Evolutionary conservation across 768 basidiomycete genomes (phyloP), one percentile per base, ranked within the genome.

Genomic region (Phylloporus scabripes): DNA sequence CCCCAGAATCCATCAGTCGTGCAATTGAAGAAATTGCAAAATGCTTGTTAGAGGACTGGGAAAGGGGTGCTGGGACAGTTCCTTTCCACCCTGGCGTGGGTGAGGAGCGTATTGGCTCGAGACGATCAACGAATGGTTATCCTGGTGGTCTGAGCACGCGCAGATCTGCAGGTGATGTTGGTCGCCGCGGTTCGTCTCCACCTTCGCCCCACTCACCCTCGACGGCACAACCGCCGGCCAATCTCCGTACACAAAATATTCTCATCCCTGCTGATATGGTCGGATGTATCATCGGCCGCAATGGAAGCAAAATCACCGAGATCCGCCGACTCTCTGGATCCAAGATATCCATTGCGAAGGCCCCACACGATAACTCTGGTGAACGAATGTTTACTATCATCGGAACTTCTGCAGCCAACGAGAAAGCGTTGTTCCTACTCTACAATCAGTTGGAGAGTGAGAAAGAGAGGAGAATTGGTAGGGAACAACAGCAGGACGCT

Each of bases 231-330:
- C 78, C 77, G 24, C 74, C 81, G 28, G 78, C 88, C 42, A 94
- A 94, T 69, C 78, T 98, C 57, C 87, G 94, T 56, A 98, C 96
- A 9, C 96, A 99, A 72, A 97, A 95, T 71, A 98, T 99, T 59
- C 95, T 96, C 59, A 98, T 99, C 62, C 96, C 96, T 32, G 90
- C 89, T 55, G 96, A 99, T 74, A 99, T 99, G 96, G 96, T 99
- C 54, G 94, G 85, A 51, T 91, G 88, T 65, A 90, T 88, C 72
- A 98, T 97, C 61, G 95, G 95, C 51, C 89, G 93, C 56, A 91
- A 86, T 67, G 95, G 95, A 26, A 88, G 91, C 57, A 98, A 98
- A 79, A 99, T 99, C 61, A 98, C 95, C 45, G 96, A 99, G 70
- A 99, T 99, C 65, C 90, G 96, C 60, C 89, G 95, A 50, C 82